A percentile compares a stretch with the other conserved stretches of the same genome.
These are phyloP conservation scores for Sistotremastrum suecicum DNA, from an alignment of 768 basidiomycete genomes.

Conservation along the genomic window DNA sequence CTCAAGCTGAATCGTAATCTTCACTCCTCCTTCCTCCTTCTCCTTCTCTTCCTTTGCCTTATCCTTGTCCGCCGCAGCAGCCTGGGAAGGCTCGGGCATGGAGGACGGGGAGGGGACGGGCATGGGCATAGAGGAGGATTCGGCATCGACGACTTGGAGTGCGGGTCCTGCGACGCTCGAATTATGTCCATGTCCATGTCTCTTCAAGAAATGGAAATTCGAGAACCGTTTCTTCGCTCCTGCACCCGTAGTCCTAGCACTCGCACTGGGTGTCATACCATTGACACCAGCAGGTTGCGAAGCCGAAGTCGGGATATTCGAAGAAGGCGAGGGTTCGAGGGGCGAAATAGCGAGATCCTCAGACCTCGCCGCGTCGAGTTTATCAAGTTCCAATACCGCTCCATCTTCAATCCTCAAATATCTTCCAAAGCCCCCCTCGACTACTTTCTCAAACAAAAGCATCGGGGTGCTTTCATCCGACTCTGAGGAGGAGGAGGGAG, in stretches of 20 bases:
- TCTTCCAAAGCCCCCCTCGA: constrained; percentile 76
- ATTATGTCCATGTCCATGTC: constrained; percentile 22
- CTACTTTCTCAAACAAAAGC: constrained; percentile 31
- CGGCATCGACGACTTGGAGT: constrained; percentile 63
- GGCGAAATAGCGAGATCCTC: not conserved
- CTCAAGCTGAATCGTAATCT: constrained; percentile 64
- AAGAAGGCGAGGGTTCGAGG: constrained; percentile 2
- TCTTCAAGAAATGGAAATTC: constrained; percentile 53
- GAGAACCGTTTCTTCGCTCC: constrained; percentile 41
- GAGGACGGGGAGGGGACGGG: constrained; percentile 4
- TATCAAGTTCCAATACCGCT: constrained; percentile 65
- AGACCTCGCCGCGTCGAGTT: constrained; percentile 36
- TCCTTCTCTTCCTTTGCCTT: constrained; percentile 32
- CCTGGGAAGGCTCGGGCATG: not conserved
- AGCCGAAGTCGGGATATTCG: constrained; percentile 1
- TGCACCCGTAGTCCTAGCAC: constrained; percentile 6
- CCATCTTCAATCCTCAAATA: constrained; percentile 62
- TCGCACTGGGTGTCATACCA: constrained; percentile 1
- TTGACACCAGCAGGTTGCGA: constrained; percentile 10
- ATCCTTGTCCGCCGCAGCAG: constrained; percentile 18
- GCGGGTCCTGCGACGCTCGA: constrained; percentile 61
- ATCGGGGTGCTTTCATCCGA: constrained; percentile 7
- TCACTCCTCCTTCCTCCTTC: constrained; percentile 50
- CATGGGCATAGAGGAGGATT: constrained; percentile 11
- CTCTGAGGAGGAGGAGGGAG: constrained; percentile 26